A percentile compares a stretch with the other conserved stretches of the same genome.
Conservation (phyloP, 2,329 filamentous ascomycete species). For the Didymella sp. region DNA sequence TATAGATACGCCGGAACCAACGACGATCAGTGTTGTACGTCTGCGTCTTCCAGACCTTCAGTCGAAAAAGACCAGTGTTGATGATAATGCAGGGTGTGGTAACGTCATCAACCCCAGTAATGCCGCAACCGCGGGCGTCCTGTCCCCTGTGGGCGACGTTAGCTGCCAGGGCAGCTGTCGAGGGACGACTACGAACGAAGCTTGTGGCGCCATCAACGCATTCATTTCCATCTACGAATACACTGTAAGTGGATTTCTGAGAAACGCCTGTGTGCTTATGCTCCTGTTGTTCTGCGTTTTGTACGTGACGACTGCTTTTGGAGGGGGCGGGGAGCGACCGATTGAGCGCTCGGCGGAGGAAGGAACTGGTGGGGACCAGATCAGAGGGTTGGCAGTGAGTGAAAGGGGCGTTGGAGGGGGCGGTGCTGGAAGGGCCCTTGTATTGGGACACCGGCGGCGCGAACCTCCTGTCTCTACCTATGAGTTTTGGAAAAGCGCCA, state of each 20-base stretch:
- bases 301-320: conserved; percentile 2
- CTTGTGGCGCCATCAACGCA: conserved; percentile 2
- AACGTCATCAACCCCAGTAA: conserved; percentile 9
- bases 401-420: background rate
- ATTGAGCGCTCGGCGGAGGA: conserved; percentile 8
- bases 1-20: conserved; percentile 23
- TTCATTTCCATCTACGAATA: conserved; percentile 21
- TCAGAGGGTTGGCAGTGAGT: background rate
- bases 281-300: conserved; percentile 8
- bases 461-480: background rate
- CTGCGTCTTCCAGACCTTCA: no score
- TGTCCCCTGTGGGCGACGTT: background rate
- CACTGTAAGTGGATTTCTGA: conserved; percentile 21
- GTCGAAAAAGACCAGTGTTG: background rate
- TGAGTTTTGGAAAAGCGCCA: no score
- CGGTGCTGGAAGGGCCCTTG: conserved; percentile 11
- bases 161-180: conserved; percentile 1
- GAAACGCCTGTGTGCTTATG: conserved; percentile 19
- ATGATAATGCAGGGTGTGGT: conserved; percentile 2
- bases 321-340: conserved; percentile 1
- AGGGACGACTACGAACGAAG: conserved; percentile 5
- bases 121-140: background rate
- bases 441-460: background rate
- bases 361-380: background rate
- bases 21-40: conserved; percentile 29